Conservation (phyloP, 1,139 yeast genomes). For the Yamadazyma siamensis region DNA sequence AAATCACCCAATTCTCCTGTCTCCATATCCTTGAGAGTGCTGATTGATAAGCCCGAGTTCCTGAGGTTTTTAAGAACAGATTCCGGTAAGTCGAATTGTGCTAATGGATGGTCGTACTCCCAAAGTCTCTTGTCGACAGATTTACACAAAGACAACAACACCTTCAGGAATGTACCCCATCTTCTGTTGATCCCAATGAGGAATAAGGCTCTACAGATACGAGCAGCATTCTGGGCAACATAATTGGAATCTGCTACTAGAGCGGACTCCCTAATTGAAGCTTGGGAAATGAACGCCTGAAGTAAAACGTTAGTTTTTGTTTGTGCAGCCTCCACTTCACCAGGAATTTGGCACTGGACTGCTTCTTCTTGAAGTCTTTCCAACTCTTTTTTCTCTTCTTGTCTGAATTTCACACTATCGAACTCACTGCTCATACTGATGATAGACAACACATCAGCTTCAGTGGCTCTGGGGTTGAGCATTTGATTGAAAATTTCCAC, state of each 20-base stretch:
- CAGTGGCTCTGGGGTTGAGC: slow-evolving; percentile 82
- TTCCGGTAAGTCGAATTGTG: slow-evolving; percentile 79
- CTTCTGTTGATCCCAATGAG: slow-evolving; percentile 80
- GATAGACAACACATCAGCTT: slow-evolving; percentile 87
- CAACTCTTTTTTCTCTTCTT: slow-evolving; percentile 80
- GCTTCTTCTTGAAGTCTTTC: slow-evolving; percentile 56
- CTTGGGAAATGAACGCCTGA: slow-evolving; percentile 83
- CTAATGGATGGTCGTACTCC: slow-evolving; percentile 88
- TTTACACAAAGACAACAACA: slow-evolving; percentile 77
- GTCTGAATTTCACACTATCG: slow-evolving; percentile 83
- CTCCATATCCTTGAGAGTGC: slow-evolving; percentile 68
- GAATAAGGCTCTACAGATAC: slow-evolving; percentile 89
- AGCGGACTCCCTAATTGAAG: slow-evolving; percentile 72
- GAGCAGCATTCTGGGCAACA: slow-evolving; percentile 92
- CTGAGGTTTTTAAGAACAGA: slow-evolving; percentile 62
- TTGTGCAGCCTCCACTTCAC: slow-evolving; percentile 69
- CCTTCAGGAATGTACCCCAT: slow-evolving; percentile 81
- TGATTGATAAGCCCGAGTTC: slow-evolving; percentile 65
- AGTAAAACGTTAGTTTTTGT: slow-evolving; percentile 86
- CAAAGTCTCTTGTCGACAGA: slow-evolving; percentile 81
- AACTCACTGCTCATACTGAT: slow-evolving; percentile 93
- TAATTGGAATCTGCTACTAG: slow-evolving; percentile 83
- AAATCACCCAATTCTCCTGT: slow-evolving; percentile 81
- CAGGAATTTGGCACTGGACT: slow-evolving; percentile 80
- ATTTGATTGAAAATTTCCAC: slow-evolving; percentile 86